Evolutionary conservation across 768 basidiomycete species (phyloP).

Genomic region (Boletus coccyginus): DNA sequence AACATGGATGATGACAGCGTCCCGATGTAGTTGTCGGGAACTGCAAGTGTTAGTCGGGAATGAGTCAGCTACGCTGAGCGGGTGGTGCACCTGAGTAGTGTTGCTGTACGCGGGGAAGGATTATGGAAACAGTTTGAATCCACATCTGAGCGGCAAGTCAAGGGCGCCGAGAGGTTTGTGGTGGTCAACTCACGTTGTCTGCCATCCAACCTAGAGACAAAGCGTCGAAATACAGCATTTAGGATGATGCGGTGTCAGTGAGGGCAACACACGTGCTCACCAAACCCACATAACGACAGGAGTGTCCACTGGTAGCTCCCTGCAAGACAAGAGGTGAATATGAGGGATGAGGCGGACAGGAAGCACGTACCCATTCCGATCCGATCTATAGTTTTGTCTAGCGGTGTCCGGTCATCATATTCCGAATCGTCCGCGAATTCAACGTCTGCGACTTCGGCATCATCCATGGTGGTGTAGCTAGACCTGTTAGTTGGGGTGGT

Average conservation of each 20-base stretch:
- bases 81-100: constrained; percentile 67
- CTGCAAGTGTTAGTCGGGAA: constrained; percentile 36
- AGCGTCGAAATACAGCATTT: not conserved
- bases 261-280: constrained; percentile 43
- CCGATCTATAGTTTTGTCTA: constrained; percentile 85
- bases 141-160: constrained; percentile 68
- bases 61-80: constrained; percentile 2
- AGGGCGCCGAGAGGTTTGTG: constrained; percentile 7
- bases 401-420: constrained; percentile 50
- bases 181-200: constrained; percentile 64
- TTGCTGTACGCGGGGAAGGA: constrained; percentile 93
- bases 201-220: constrained; percentile 77
- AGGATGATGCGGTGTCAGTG: not conserved
- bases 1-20: constrained; percentile 86
- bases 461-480: constrained; percentile 39
- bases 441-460: constrained; percentile 23
- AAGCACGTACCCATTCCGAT: constrained; percentile 78
- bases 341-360: not conserved
- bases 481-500: constrained; percentile 29
- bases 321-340: constrained; percentile 18
- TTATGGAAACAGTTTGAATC: constrained; percentile 88
- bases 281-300: constrained; percentile 82
- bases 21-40: constrained; percentile 76
- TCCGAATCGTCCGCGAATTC: constrained; percentile 21
- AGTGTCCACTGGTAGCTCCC: constrained; percentile 81